Conservation (phyloP, 208 protist genomes). For the Acanthamoeba sp. region DNA sequence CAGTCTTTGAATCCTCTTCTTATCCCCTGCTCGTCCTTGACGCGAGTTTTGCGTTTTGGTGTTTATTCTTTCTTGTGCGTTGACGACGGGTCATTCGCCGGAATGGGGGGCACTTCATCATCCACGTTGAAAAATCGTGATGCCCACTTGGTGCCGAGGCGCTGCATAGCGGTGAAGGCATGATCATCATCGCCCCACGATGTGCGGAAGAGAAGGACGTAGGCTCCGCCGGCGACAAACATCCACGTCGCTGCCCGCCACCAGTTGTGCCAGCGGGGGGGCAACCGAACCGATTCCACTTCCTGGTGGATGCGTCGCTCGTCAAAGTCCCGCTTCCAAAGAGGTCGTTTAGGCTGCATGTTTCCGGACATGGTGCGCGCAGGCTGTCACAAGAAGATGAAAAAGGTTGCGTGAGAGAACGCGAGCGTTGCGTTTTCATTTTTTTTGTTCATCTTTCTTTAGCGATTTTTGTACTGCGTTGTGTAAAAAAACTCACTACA, state of each 20-base stretch:
- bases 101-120: neutral
- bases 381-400: neutral
- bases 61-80: neutral
- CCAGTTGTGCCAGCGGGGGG: constrained; percentile 17
- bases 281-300: neutral
- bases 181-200: constrained; percentile 43
- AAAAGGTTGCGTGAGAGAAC: too few relatives aligned
- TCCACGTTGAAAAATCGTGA: neutral
- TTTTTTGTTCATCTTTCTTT: too few relatives aligned
- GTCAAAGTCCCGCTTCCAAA: constrained; percentile 59
- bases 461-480: too few relatives aligned
- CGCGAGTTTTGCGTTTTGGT: neutral
- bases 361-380: neutral
- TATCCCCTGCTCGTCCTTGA: neutral
- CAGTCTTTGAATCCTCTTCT: neutral
- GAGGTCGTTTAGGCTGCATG: neutral
- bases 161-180: neutral
- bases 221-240: neutral
- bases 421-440: too few relatives aligned
- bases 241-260: neutral
- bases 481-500: too few relatives aligned
- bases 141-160: neutral
- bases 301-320: constrained; percentile 29
- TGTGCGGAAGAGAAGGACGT: constrained; percentile 47
- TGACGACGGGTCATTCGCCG: neutral